A percentile compares a stretch with the other conserved stretches of the same genome.
These are phyloP conservation scores for Suhomyces sp. DNA, from an alignment of 805 yeast genomes.

Conservation along the genomic window DNA sequence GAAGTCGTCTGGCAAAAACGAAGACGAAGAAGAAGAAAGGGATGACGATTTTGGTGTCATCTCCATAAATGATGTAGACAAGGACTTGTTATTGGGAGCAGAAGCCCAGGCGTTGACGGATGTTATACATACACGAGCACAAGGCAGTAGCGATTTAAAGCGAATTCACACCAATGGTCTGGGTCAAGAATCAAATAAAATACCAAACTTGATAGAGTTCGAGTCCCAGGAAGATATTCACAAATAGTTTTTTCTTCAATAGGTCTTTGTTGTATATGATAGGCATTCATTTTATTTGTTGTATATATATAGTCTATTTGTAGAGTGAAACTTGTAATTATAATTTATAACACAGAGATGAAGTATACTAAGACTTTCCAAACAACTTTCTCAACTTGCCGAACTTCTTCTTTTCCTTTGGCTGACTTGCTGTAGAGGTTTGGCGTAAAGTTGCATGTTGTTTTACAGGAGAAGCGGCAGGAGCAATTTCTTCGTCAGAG, in stretches of 20 bases:
- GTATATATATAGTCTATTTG: background rate
- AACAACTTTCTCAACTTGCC: slow-evolving; percentile 39
- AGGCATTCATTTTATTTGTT: background rate
- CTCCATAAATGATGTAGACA: slow-evolving; percentile 41
- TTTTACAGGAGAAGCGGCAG: background rate
- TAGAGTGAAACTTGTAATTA: too few species aligned
- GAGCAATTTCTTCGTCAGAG: slow-evolving; percentile 12
- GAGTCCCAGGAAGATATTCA: background rate
- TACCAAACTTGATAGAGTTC: slow-evolving; percentile 43
- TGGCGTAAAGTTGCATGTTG: slow-evolving; percentile 9
- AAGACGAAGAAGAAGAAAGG: slow-evolving; percentile 44
- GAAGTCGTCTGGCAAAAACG: slow-evolving; percentile 5
- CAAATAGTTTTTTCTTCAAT: background rate
- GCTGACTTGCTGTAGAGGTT: slow-evolving; percentile 4
- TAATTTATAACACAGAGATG: background rate
- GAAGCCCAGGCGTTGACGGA: slow-evolving; percentile 44
- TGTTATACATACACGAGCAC: slow-evolving; percentile 9
- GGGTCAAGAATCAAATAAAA: slow-evolving; percentile 7
- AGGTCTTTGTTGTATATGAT: too few species aligned
- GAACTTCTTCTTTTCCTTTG: slow-evolving; percentile 37
- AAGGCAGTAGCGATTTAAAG: slow-evolving; percentile 14
- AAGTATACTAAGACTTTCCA: slow-evolving; percentile 18
- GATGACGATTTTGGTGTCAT: slow-evolving; percentile 46
- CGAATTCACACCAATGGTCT: slow-evolving; percentile 25
- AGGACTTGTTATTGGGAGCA: slow-evolving; percentile 48